These are phyloP conservation scores for Stagonosporopsis tanaceti DNA, from an alignment of 2,329 filamentous ascomycete genomes.

Conservation along the genomic window DNA sequence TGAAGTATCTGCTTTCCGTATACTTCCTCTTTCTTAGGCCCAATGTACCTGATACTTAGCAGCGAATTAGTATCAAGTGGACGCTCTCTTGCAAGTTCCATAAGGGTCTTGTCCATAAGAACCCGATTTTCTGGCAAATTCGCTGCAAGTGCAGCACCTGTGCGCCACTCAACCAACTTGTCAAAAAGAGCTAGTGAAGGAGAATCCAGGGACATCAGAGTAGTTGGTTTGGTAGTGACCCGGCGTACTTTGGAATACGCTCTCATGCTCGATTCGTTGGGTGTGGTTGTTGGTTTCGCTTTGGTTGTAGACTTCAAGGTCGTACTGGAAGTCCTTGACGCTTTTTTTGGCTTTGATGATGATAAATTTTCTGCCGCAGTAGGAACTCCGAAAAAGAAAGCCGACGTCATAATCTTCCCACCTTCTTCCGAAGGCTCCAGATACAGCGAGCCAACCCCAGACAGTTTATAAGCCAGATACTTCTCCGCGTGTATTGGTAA, in stretches of 20 bases:
- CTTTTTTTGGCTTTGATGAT: slow-evolving; percentile 1
- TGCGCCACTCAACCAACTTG: slow-evolving; percentile 27
- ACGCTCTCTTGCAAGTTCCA: slow-evolving; percentile 32
- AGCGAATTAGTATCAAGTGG: slow-evolving; percentile 31
- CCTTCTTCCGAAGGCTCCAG: slow-evolving; percentile 30
- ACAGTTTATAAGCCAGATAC: slow-evolving; percentile 29
- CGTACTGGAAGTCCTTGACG: neutral
- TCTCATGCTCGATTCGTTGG: neutral
- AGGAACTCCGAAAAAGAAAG: slow-evolving; percentile 32
- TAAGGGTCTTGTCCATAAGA: slow-evolving; percentile 33
- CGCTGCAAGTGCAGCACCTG: slow-evolving; percentile 23
- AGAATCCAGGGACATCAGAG: slow-evolving; percentile 16
- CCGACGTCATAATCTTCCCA: slow-evolving; percentile 30
- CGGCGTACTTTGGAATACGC: neutral
- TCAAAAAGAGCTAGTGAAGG: slow-evolving; percentile 30
- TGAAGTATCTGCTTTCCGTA: slow-evolving; percentile 42
- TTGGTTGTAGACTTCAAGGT: neutral
- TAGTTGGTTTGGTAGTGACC: neutral
- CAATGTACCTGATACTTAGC: slow-evolving; percentile 37
- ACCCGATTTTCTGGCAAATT: slow-evolving; percentile 25
- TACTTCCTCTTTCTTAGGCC: slow-evolving; percentile 21
- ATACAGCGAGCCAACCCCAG: slow-evolving; percentile 27
- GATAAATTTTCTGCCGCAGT: slow-evolving; percentile 8
- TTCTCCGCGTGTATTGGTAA: slow-evolving; percentile 38
- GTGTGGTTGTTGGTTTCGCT: neutral